Evolutionary conservation across 768 basidiomycete genomes (phyloP), one percentile per base, ranked within the genome.

Genomic region (Leccinum subtestaceum): DNA sequence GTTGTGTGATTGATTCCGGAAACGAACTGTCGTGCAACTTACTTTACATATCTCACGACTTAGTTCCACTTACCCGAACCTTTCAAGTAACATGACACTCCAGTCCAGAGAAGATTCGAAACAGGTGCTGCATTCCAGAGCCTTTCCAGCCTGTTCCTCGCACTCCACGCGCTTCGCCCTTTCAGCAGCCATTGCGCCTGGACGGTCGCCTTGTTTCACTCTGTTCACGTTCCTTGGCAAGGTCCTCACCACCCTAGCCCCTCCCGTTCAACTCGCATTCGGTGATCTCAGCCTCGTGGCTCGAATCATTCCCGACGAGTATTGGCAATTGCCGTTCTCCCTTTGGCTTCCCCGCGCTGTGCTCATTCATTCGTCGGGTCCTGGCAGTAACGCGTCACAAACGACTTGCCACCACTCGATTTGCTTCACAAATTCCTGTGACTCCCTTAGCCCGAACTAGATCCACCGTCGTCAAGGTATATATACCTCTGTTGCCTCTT

Each of bases 141-240:
- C 12, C 23, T 27, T 21, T 57, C n/a, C 55, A 19, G 23, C 25
- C 25, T 32, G 29, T 38, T 53, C 48, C 27, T 55, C 36, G 31
- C 40, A 57, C 50, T 46, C 50, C 50, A 55, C 57, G 19, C 31
- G 48, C 54, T 58, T 55, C 56, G 38, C 49, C 32, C n/a, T 40
- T 52, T 25, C 38, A 32, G 29, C 51, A 31, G 34, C 48, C 46
- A 52, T 60, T 7, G 10, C 34, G 23, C 21, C 46, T 47, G 23
- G 40, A 43, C 53, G 27, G 8, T 40, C 43, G 34, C 12, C 57
- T 49, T 34, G 9, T 55, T 48, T 47, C 38, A 12, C 47, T 15
- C 29, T n/a, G 13, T 57, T 60, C 59, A 67, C 64, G 61, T 66
- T 51, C 29, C 34, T 61, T 13, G 46, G 12, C 59, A 66, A 64